Evolutionary conservation across 495 filamentous ascomycete species (phyloP).

Genomic region (Penicillium canariense): DNA sequence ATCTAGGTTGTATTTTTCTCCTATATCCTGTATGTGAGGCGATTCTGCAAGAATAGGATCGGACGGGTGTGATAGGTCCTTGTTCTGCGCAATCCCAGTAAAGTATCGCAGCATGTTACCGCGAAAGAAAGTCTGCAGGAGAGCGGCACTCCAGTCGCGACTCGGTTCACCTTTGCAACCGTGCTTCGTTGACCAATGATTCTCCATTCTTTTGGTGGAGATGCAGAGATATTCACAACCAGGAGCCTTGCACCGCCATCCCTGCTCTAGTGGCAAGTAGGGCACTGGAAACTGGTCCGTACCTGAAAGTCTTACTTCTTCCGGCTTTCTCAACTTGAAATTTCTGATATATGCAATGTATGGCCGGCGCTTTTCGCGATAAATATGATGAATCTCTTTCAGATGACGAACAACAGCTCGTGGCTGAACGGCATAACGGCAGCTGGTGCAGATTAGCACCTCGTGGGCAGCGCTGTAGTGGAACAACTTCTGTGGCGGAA

Average conservation of each 20-base stretch:
- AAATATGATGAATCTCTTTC: conserved; percentile 38
- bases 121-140: conserved; percentile 30
- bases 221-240: conserved; percentile 30
- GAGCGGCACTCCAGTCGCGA: conserved; percentile 15
- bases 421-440: conserved; percentile 37
- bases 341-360: conserved; percentile 23
- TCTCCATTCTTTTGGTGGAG: conserved; percentile 31
- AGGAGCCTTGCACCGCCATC: conserved; percentile 20
- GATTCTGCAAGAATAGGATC: no score
- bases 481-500: conserved; percentile 16
- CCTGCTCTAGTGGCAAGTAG: conserved; percentile 26
- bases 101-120: conserved; percentile 30
- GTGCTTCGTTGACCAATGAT: conserved; percentile 26
- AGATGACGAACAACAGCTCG: conserved; percentile 33
- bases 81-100: no score
- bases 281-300: conserved; percentile 30
- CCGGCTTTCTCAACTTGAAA: conserved; percentile 21
- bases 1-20: conserved; percentile 12
- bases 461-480: conserved; percentile 20
- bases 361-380: conserved; percentile 19
- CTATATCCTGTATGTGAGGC: not conserved
- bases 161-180: conserved; percentile 6
- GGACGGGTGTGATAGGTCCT: no score
- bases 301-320: conserved; percentile 17
- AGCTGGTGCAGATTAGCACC: conserved; percentile 31